These are phyloP conservation scores for Pleurotus pulmonarius DNA, from an alignment of 768 basidiomycete genomes.

Conservation along the genomic window DNA sequence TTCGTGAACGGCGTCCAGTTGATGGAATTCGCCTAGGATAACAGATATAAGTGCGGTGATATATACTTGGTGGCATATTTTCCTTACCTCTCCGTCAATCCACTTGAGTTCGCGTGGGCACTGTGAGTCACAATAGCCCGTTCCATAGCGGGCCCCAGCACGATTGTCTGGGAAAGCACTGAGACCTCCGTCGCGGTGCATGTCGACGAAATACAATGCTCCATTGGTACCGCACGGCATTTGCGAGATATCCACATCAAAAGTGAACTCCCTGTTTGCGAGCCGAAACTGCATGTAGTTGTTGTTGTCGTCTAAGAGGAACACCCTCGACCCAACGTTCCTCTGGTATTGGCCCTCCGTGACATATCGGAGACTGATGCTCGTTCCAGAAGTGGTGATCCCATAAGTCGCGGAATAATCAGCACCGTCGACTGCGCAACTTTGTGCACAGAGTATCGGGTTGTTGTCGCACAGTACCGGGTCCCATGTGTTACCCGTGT, in stretches of 20 bases:
- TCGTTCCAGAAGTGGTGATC: constrained; percentile 27
- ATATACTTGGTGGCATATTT: too few relatives aligned
- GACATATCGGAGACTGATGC: constrained; percentile 29
- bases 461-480: constrained; percentile 26
- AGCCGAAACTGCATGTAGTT: constrained; percentile 37
- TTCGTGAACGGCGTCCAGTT: constrained; percentile 11
- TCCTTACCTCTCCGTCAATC: constrained; percentile 33
- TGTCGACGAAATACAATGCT: constrained; percentile 20
- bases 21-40: neutral
- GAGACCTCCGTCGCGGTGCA: neutral
- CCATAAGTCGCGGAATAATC: constrained; percentile 32
- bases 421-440: constrained; percentile 19
- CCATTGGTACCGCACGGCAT: constrained; percentile 25
- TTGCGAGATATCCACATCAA: constrained; percentile 57
- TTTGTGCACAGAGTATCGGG: constrained; percentile 11
- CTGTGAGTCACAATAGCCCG: constrained; percentile 21
- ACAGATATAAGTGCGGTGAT: neutral
- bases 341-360: constrained; percentile 15
- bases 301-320: neutral
- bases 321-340: constrained; percentile 12
- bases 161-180: constrained; percentile 8
- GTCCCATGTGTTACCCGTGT: constrained; percentile 38
- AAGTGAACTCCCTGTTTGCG: constrained; percentile 56
- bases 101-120: constrained; percentile 44
- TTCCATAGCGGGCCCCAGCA: constrained; percentile 28